These are phyloP conservation scores for Eucalyptus virginea DNA, from an alignment of 345 rosid genomes.

Conservation along the genomic window DNA sequence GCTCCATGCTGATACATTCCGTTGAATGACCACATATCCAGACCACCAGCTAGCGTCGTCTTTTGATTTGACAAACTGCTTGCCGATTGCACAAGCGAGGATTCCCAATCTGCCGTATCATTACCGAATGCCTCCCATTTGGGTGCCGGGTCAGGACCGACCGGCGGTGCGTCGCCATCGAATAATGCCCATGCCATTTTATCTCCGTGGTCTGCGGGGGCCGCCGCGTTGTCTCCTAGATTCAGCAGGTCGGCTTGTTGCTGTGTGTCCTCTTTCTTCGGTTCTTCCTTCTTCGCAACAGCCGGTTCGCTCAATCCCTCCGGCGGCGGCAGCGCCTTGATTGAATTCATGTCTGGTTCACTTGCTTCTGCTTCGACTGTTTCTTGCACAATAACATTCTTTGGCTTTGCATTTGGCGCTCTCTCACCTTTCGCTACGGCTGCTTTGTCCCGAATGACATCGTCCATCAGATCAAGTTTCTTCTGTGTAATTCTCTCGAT, in stretches of 20 bases:
- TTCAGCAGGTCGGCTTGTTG: conserved; percentile 49
- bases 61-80: conserved; percentile 28
- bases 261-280: background rate
- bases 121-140: conserved; percentile 65
- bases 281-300: conserved; percentile 1
- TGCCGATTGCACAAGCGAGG: conserved; percentile 56
- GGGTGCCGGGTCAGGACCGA: background rate
- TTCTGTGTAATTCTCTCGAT: conserved; percentile 63
- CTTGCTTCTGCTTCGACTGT: background rate
- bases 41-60: conserved; percentile 31
- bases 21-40: conserved; percentile 32
- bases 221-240: conserved; percentile 26
- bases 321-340: conserved; percentile 54
- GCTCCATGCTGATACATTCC: conserved; percentile 52
- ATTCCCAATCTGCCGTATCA: conserved; percentile 60
- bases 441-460: conserved; percentile 62
- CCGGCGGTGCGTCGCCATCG: conserved; percentile 17
- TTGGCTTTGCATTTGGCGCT: background rate
- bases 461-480: conserved; percentile 79
- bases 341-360: conserved; percentile 34
- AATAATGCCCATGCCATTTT: conserved; percentile 54
- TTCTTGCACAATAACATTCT: conserved; percentile 9
- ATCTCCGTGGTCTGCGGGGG: conserved; percentile 27
- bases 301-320: conserved; percentile 15
- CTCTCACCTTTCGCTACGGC: conserved; percentile 15